Percentiles rank a stretch among this genome's conserved stretches.
These are phyloP conservation scores for Rhodotorula sp. DNA, from an alignment of 1,284 basidiomycete species.

Conservation along the genomic window DNA sequence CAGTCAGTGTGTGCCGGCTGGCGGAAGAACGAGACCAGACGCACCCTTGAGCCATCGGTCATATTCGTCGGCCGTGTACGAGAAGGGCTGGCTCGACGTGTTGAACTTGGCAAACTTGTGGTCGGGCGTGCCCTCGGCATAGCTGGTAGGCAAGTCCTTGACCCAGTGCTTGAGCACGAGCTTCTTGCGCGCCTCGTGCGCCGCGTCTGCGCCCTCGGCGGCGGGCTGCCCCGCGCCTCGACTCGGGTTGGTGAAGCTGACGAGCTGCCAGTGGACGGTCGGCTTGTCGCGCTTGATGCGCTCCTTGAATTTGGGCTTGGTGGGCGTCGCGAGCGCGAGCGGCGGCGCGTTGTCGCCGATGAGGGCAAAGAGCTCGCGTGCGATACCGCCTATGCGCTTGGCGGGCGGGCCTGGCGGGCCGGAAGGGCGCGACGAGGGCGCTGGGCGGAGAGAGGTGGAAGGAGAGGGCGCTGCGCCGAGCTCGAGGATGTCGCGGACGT, in stretches of 20 bases:
- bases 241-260: constrained; percentile 49
- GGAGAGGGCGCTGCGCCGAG: constrained; percentile 21
- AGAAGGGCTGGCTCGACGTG: constrained; percentile 66
- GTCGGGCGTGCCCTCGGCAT: constrained; percentile 38
- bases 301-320: constrained; percentile 80
- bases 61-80: constrained; percentile 92
- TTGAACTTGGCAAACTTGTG: constrained; percentile 78
- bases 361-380: constrained; percentile 86
- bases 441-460: constrained; percentile 11
- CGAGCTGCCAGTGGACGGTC: constrained; percentile 22
- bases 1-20: constrained; percentile 58
- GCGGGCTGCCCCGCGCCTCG: constrained; percentile 53
- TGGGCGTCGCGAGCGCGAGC: constrained; percentile 52
- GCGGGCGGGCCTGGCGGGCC: constrained; percentile 26
- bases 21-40: constrained; percentile 20
- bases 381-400: constrained; percentile 74
- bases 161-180: constrained; percentile 42
- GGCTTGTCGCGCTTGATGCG: constrained; percentile 58
- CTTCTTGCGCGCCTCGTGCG: constrained; percentile 29
- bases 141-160: constrained; percentile 22
- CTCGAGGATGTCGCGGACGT: constrained; percentile 44
- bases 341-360: constrained; percentile 73
- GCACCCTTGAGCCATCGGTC: constrained; percentile 71
- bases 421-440: neutral
- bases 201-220: constrained; percentile 46